A percentile compares a stretch with the other conserved stretches of the same genome.
Evolutionary conservation across 1,139 yeast genomes (phyloP).

Genomic region (Zygoascus sp.): DNA sequence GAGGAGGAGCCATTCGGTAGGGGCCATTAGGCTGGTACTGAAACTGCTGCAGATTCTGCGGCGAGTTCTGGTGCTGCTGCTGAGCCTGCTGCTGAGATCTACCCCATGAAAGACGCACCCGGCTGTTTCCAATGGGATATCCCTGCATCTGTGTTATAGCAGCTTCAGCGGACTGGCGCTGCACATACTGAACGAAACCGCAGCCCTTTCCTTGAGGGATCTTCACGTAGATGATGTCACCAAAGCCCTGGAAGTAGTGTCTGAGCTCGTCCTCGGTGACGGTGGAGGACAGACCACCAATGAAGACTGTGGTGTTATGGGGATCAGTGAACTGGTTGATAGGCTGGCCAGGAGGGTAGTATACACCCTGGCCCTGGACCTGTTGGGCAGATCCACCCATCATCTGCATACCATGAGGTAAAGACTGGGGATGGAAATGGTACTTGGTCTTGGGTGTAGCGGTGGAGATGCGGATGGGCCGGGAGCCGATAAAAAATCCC

Average conservation of each 20-base stretch:
- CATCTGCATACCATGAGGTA: conserved; percentile 15
- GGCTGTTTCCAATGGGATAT: conserved; percentile 76
- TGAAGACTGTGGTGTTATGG: conserved; percentile 87
- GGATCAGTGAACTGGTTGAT: conserved; percentile 64
- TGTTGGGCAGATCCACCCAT: conserved; percentile 19
- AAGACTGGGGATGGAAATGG: conserved; percentile 12
- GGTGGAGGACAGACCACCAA: conserved; percentile 77
- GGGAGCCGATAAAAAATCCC: conserved; percentile 66
- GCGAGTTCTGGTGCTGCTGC: conserved; percentile 12
- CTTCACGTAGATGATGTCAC: conserved; percentile 76
- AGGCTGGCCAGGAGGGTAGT: conserved; percentile 31
- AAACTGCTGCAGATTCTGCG: conserved; percentile 6
- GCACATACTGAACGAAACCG: conserved; percentile 82
- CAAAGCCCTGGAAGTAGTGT: conserved; percentile 76
- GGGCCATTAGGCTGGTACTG: conserved; percentile 24
- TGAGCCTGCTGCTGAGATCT: conserved; percentile 40
- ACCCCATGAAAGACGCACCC: conserved; percentile 90
- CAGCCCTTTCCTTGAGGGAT: conserved; percentile 92
- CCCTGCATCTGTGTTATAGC: conserved; percentile 94
- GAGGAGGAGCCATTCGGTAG: conserved; percentile 34
- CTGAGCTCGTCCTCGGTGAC: conserved; percentile 73
- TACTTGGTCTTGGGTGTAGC: conserved; percentile 61
- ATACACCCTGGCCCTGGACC: conserved; percentile 13
- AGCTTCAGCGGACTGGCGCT: conserved; percentile 78
- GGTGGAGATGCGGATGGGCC: conserved; percentile 72